phyloP scores from a whole-genome alignment of 805 yeast species.

The Sungouiozyma intestinalis region DNA sequence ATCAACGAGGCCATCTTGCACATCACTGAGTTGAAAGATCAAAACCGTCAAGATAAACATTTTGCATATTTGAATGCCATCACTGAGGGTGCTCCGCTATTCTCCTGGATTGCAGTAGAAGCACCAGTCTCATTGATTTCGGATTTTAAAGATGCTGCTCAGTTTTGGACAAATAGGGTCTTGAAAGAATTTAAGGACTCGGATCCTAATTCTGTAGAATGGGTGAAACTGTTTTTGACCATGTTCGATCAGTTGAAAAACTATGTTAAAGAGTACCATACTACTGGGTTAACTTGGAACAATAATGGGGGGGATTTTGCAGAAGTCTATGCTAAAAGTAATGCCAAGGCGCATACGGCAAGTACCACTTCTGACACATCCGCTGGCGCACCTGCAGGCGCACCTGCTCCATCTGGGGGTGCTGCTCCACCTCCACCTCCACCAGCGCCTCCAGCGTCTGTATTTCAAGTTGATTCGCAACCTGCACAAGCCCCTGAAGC shows the following conservation, averaged over 20 bases:
- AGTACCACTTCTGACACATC: conserved; percentile 15
- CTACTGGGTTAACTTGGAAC: conserved; percentile 81
- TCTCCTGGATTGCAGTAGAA: conserved; percentile 79
- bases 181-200: conserved; percentile 72
- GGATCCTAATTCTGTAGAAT: conserved; percentile 58
- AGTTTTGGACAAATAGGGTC: conserved; percentile 88
- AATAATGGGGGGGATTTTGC: conserved; percentile 48
- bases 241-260: conserved; percentile 60
- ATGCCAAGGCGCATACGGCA: not conserved
- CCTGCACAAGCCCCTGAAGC: conserved; percentile 24
- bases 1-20: conserved; percentile 49
- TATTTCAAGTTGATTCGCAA: conserved; percentile 36
- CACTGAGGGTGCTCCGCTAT: conserved; percentile 79
- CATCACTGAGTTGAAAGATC: conserved; percentile 60
- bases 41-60: conserved; percentile 54
- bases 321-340: conserved; percentile 24
- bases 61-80: conserved; percentile 71
- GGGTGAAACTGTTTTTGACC: conserved; percentile 62
- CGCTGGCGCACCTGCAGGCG: conserved; percentile 8
- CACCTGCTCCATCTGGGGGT: conserved; percentile 27
- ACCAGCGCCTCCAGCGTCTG: conserved; percentile 76
- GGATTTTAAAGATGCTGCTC: conserved; percentile 84
- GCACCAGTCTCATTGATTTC: conserved; percentile 69
- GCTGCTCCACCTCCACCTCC: conserved; percentile 80
- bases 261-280: conserved; percentile 67